Evolutionary conservation across 140 eudicot genomes (phyloP), one percentile per base, ranked within the genome.

Genomic region (Bidens hawaiensis): DNA sequence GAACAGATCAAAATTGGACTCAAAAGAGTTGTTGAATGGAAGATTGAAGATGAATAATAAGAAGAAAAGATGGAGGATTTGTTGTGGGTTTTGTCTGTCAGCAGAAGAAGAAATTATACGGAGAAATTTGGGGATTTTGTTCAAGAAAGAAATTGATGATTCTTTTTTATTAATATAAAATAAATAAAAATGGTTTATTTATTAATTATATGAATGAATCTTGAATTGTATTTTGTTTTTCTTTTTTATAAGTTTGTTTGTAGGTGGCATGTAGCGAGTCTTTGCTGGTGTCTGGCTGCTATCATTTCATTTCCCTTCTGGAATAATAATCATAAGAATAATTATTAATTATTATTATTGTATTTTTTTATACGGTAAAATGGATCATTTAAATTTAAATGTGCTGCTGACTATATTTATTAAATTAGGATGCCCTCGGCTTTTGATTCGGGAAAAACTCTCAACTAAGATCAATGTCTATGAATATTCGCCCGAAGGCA

Each of bases 181-280:
- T n/a, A n/a, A 21, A 15, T n/a, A 65, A 66, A 52, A 66, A 52
- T 53, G 28, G 38, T 24, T 63, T 63, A 19, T 64, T 28, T 49
- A 6, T 21, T n/a, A n/a, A n/a, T n/a, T n/a, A n/a, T n/a, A n/a
- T n/a, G n/a, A n/a, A 6, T 60, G 6, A 1, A 15, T 27, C 14
- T 26, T 27, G 34, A 14, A 26, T 14, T 4, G 10, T 36, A 5
- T 60, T 26, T 65, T 25, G 52, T 27, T 68, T 56, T 43, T 4
- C 19, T 19, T 2, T 14, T 42, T 5, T 40, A 41, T 49, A n/a
- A n/a, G n/a, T n/a, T n/a, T n/a, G 41, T 71, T 71, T 72, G 18
- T 41, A 45, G 75, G 60, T 69, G 75, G 38, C 59, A 71, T 49
- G 58, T 62, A 72, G 41, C 42, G 26, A 63, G 51, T 62, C 77